Conservation (phyloP, 176 grass and related monocot genomes). For the Aegilops sharonensis region DNA sequence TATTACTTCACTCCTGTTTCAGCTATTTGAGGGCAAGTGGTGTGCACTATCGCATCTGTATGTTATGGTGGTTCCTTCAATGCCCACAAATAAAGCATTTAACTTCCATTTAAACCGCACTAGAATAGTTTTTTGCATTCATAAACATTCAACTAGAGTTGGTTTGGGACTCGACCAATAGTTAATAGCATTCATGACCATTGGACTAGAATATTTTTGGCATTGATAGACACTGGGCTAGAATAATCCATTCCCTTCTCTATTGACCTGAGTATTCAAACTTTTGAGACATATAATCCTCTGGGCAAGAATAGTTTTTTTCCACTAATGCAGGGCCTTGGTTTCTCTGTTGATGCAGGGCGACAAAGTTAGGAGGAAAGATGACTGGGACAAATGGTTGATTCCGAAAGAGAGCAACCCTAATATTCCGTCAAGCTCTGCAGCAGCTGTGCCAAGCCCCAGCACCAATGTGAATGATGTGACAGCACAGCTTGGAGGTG, state of each 20-base stretch:
- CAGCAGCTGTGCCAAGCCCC: slow-evolving; percentile 1
- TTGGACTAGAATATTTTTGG: neutral
- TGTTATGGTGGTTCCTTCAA: neutral
- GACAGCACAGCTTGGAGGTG: slow-evolving; percentile 27
- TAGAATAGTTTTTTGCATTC: neutral
- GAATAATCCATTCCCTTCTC: neutral
- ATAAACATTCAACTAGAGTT: neutral
- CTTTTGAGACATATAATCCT: neutral
- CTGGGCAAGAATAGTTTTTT: neutral
- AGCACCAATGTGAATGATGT: slow-evolving; percentile 29
- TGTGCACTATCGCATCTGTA: neutral
- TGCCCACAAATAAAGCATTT: neutral
- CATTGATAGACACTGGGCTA: neutral
- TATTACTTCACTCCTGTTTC: neutral
- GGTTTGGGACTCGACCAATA: too few relatives aligned
- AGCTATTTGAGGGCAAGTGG: neutral
- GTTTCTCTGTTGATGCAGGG: slow-evolving; percentile 38
- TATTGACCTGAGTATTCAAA: neutral
- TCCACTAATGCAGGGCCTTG: neutral
- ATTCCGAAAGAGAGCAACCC: slow-evolving; percentile 34
- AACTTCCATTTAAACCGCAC: neutral
- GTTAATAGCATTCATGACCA: too few relatives aligned
- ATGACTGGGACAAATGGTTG: slow-evolving; percentile 61
- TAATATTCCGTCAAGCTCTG: slow-evolving; percentile 17
- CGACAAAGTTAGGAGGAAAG: slow-evolving; percentile 48